Base-by-base conservation (phyloP, 2,329 filamentous ascomycete genomes). In the Colletotrichum gloeosporioides region DNA sequence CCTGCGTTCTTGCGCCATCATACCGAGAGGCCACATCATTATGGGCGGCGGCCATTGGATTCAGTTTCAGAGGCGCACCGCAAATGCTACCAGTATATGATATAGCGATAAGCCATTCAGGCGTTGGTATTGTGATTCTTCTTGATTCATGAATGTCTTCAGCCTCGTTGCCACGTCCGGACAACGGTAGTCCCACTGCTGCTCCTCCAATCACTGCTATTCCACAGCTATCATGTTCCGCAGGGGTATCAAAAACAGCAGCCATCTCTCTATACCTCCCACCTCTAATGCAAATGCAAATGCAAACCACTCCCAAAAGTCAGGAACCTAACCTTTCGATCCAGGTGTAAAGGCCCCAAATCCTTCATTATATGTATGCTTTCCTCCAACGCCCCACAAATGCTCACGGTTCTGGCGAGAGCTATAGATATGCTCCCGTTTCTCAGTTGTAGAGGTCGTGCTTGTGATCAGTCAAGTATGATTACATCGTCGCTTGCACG, bases 401-500 rank as follows among this genome's bases (percentile, higher is more conserved):
- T 53, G 44, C 44, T 22, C n/a, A 10, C 10, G 44, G n/a, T 12
- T 53, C 44, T 53, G 10, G 10, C 12, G n/a, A 53, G 44, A 53
- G 10, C n/a, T 10, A 53, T 53, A 53, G 44, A 13, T n/a, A 22
- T 53, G 44, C n/a, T 53, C 44, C 44, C 44, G 44, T 53, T 53
- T 53, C 44, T 53, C 44, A 53, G 10, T 22, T 53, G 44, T 32
- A 61, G 27, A 61, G 27, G n/a, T 34, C 15, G 22, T 36, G 34
- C 16, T 49, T 7, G 34, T 15, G 27, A 29, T 82, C 69, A 84
- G 57, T 84, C 82, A 53, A 84, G 80, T 53, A 84, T 81, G 76
- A 84, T 82, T 53, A 84, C 79, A 49, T 83, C 77, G 34, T 82
- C 82, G 13, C 77, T 78, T 65, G 76, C 78, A 31, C 77, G 79